These are phyloP conservation scores for Terfezia boudieri DNA, from an alignment of 495 filamentous ascomycete genomes.

Conservation along the genomic window DNA sequence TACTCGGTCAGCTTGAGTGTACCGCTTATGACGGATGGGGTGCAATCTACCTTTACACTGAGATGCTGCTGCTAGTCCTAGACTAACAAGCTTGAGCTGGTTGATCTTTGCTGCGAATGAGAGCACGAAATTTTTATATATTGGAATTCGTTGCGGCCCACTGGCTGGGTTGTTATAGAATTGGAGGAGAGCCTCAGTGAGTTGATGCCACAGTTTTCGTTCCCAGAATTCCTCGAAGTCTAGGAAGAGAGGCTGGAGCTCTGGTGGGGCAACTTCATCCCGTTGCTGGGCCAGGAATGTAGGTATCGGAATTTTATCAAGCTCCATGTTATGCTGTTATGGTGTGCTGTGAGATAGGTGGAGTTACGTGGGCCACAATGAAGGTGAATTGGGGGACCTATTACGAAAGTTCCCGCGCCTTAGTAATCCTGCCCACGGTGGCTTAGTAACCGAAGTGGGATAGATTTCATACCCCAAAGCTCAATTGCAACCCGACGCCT, in stretches of 20 bases:
- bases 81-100: conserved; percentile 80
- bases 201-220: conserved; percentile 97
- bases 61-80: conserved; percentile 66
- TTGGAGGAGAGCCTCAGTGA: conserved; percentile 68
- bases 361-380: no score
- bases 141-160: conserved; percentile 56
- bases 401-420: no score
- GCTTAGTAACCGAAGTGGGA: not conserved
- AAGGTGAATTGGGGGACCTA: no score
- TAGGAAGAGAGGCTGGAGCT: conserved; percentile 70
- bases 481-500: not conserved
- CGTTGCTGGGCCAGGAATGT: conserved; percentile 82
- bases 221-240: conserved; percentile 96
- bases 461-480: not conserved
- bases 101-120: conserved; percentile 97
- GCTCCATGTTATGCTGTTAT: conserved; percentile 23
- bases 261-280: conserved; percentile 54
- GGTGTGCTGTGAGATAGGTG: not conserved
- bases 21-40: not conserved
- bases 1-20: not conserved
- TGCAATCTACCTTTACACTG: conserved; percentile 54
- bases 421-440: not conserved
- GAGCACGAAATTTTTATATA: conserved; percentile 87
- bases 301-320: conserved; percentile 49
- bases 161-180: conserved; percentile 73